Conservation (phyloP, 768 basidiomycete species). For the Collybia nuda region DNA sequence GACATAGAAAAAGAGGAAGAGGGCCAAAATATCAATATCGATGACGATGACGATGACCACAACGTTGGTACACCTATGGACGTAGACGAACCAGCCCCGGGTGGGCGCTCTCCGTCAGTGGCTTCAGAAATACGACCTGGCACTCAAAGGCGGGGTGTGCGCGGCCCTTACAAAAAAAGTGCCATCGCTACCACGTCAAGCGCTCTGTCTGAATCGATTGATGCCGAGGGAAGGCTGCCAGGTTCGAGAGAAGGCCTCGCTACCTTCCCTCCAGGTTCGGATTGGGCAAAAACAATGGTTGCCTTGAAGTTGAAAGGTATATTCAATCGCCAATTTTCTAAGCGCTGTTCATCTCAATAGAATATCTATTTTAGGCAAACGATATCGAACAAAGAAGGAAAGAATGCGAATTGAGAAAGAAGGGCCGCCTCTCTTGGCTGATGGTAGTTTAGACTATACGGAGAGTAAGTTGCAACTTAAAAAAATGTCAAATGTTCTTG, state of each 20-base stretch:
- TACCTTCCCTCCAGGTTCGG: slow-evolving; percentile 67
- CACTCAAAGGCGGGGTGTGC: slow-evolving; percentile 39
- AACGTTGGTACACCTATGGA: slow-evolving; percentile 41
- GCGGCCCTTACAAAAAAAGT: slow-evolving; percentile 54
- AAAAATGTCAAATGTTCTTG: neutral
- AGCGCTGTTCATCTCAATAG: no score
- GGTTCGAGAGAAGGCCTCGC: slow-evolving; percentile 78
- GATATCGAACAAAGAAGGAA: slow-evolving; percentile 81
- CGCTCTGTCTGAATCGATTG: slow-evolving; percentile 46
- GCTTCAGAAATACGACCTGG: slow-evolving; percentile 39
- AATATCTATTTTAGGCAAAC: slow-evolving; percentile 49
- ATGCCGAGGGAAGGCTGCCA: slow-evolving; percentile 70
- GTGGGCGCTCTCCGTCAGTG: slow-evolving; percentile 47
- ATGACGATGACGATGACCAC: slow-evolving; percentile 36
- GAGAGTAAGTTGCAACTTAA: slow-evolving; percentile 49
- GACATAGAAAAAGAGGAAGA: slow-evolving; percentile 73
- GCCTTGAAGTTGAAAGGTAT: slow-evolving; percentile 74
- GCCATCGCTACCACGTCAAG: slow-evolving; percentile 14
- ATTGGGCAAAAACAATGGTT: slow-evolving; percentile 73
- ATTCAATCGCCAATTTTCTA: neutral
- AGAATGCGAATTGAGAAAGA: slow-evolving; percentile 74
- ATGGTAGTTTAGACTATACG: slow-evolving; percentile 77
- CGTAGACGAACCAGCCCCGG: slow-evolving; percentile 36
- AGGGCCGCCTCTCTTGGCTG: slow-evolving; percentile 67
- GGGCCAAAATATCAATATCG: slow-evolving; percentile 33